Conservation (phyloP, 129 eudicot species). For the sunflower (Helianthus annuus) region HanXRQr2.0-SUNRISE NC_035444.2:36863069-36863568, state of each 20-base stretch:
- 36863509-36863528: too few relatives aligned
- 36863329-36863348: slow-evolving; percentile 18
- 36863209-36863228: slow-evolving; percentile 3
- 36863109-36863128: too few relatives aligned
- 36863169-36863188: not conserved
- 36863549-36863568: too few relatives aligned
- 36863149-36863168: not conserved
- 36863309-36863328: slow-evolving; percentile 22
- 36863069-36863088: too few relatives aligned
- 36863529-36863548: too few relatives aligned
- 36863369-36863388: slow-evolving; percentile 5
- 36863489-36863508: too few relatives aligned
- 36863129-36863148: not conserved
- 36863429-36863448: not conserved
- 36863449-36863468: too few relatives aligned
- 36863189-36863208: not conserved
- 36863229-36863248: slow-evolving; percentile 11
- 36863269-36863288: slow-evolving; percentile 21
- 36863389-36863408: slow-evolving; percentile 14
- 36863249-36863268: slow-evolving; percentile 18
- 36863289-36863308: slow-evolving; percentile 28
- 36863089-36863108: too few relatives aligned
- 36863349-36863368: not conserved
- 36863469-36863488: too few relatives aligned
- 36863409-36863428: slow-evolving; percentile 8